A percentile compares a stretch with the other conserved stretches of the same genome.
Conservation (phyloP, 2,329 filamentous ascomycete species). For the Penicillium sp. region DNA sequence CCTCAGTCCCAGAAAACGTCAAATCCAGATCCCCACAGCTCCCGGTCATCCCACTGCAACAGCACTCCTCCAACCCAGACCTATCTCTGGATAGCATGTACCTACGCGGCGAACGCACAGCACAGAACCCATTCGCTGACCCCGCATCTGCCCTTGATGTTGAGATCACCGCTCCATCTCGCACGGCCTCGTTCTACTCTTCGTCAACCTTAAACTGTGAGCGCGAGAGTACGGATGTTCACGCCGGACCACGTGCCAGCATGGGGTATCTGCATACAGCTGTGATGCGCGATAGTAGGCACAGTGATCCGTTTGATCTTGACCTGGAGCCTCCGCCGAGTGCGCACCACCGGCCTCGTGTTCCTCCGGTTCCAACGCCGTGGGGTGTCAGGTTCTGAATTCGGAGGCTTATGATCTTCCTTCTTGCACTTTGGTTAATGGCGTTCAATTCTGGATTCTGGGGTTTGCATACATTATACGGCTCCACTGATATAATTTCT, state of each 20-base stretch:
- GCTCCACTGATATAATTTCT: neutral
- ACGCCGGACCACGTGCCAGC: neutral
- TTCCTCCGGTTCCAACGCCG: slow-evolving; percentile 2
- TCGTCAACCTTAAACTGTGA: slow-evolving; percentile 17
- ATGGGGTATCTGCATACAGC: slow-evolving; percentile 3
- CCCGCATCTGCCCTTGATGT: slow-evolving; percentile 15
- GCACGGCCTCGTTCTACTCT: slow-evolving; percentile 17
- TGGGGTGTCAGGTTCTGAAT: slow-evolving; percentile 8
- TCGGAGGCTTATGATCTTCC: neutral
- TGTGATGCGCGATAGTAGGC: slow-evolving; percentile 23
- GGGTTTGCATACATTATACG: neutral
- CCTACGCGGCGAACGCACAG: neutral
- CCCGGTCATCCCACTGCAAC: slow-evolving; percentile 13
- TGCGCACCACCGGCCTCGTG: slow-evolving; percentile 26
- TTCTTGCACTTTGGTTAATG: neutral
- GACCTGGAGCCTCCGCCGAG: slow-evolving; percentile 31
- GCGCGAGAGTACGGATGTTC: neutral
- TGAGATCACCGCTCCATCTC: slow-evolving; percentile 15
- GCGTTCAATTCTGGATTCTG: neutral
- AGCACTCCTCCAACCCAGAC: slow-evolving; percentile 8
- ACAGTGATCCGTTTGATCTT: slow-evolving; percentile 37
- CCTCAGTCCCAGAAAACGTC: slow-evolving; percentile 8
- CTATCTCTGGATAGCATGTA: slow-evolving; percentile 7
- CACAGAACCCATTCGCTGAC: neutral
- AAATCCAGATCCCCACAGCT: neutral